A percentile compares a stretch with the other conserved stretches of the same genome.
These are phyloP conservation scores for Paraphoma sp. DNA, from an alignment of 2,329 filamentous ascomycete species.

Conservation along the genomic window DNA sequence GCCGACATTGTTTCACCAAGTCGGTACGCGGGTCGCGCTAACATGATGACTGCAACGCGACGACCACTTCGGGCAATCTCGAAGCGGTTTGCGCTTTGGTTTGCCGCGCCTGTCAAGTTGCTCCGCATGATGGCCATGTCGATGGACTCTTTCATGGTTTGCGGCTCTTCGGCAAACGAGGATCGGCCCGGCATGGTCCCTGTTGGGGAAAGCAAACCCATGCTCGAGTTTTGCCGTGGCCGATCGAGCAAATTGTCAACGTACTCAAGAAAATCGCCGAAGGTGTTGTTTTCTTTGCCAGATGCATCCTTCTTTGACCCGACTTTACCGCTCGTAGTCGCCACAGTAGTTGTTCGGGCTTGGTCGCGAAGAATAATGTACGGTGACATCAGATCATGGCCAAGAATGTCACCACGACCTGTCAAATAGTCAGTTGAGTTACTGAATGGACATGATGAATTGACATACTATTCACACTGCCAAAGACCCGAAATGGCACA, in stretches of 20 bases:
- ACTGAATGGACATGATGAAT: neutral
- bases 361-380: conserved; percentile 88
- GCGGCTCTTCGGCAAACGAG: conserved; percentile 65
- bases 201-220: conserved; percentile 75
- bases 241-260: conserved; percentile 57
- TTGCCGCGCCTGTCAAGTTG: conserved; percentile 65
- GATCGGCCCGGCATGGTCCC: conserved; percentile 56
- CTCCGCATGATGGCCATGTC: conserved; percentile 84
- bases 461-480: conserved; percentile 77
- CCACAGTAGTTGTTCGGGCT: conserved; percentile 62
- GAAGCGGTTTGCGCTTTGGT: conserved; percentile 88
- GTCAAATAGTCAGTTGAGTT: conserved; percentile 21
- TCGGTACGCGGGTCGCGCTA: conserved; percentile 86
- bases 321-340: conserved; percentile 16
- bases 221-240: conserved; percentile 40
- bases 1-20: conserved; percentile 87
- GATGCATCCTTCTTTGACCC: conserved; percentile 26
- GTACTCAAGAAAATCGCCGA: conserved; percentile 47
- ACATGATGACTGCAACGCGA: conserved; percentile 87
- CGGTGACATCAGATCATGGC: conserved; percentile 92
- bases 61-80: conserved; percentile 93
- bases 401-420: conserved; percentile 81
- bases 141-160: conserved; percentile 81
- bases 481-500: conserved; percentile 89
- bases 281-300: conserved; percentile 50